Conservation (phyloP, 73 alveolate genomes). For the Stentor coeruleus region DNA sequence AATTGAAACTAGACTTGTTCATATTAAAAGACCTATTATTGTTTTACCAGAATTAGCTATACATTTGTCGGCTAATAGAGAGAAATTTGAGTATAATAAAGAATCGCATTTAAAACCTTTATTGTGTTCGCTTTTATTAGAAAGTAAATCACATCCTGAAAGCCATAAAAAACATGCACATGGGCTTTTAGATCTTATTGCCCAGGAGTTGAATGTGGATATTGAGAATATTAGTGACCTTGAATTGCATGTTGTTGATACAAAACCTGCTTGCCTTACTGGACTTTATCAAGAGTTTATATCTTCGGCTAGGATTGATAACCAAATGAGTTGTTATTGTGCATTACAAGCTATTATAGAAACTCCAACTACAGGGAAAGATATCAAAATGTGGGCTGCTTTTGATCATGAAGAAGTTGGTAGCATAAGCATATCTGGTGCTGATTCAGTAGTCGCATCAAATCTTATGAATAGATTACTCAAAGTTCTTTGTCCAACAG, state of each 20-base stretch:
- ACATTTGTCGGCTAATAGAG: constrained; percentile 47
- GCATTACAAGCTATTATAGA: constrained; percentile 51
- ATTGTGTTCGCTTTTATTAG: constrained; percentile 48
- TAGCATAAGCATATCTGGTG: constrained; percentile 56
- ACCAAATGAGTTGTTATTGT: constrained; percentile 54
- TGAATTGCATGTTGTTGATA: constrained; percentile 59
- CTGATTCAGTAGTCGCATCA: constrained; percentile 49
- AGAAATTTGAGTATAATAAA: constrained; percentile 47
- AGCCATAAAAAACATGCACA: neutral
- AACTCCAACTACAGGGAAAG: neutral
- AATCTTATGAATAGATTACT: constrained; percentile 49
- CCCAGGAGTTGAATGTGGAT: neutral
- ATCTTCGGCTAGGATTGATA: constrained; percentile 63
- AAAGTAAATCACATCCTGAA: constrained; percentile 21
- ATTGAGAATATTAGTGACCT: constrained; percentile 57
- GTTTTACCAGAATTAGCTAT: constrained; percentile 66
- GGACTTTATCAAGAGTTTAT: constrained; percentile 69
- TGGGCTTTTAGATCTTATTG: constrained; percentile 9
- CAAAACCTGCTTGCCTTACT: constrained; percentile 45
- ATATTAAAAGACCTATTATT: constrained; percentile 55
- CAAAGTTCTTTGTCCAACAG: constrained; percentile 35
- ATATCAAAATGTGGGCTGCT: constrained; percentile 47
- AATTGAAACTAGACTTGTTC: constrained; percentile 39
- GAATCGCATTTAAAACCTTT: constrained; percentile 65
- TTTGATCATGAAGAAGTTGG: constrained; percentile 78